A percentile compares a stretch with the other conserved stretches of the same genome.
Evolutionary conservation across 805 yeast genomes (phyloP).

Genomic region (Saccharomyces kudriavzevii): DNA sequence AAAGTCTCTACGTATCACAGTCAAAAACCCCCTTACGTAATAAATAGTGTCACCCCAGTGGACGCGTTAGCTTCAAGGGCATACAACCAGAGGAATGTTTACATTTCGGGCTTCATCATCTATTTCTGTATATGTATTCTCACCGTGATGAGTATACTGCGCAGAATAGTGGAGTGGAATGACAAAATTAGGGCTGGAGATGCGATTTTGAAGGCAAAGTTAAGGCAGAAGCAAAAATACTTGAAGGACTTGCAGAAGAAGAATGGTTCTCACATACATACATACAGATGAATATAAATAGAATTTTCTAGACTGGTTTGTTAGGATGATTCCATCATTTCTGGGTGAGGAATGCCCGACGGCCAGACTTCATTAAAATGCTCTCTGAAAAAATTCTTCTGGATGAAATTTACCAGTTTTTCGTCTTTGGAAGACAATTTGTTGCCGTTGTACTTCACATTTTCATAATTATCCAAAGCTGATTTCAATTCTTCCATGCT

Average conservation of each 20-base stretch:
- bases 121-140: conserved; percentile 47
- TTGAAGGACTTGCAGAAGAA: conserved; percentile 37
- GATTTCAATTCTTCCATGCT: conserved; percentile 50
- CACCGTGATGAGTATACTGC: conserved; percentile 45
- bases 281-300: neutral
- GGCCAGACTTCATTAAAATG: conserved; percentile 64
- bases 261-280: neutral
- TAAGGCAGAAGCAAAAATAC: conserved; percentile 37
- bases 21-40: conserved; percentile 10
- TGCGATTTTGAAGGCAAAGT: conserved; percentile 26
- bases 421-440: conserved; percentile 37
- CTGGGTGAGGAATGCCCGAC: conserved; percentile 33
- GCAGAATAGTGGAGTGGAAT: conserved; percentile 43
- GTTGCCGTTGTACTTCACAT: conserved; percentile 30
- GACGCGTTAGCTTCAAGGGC: conserved; percentile 53
- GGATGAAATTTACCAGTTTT: conserved; percentile 36
- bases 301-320: neutral
- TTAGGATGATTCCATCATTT: neutral
- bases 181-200: neutral
- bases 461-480: conserved; percentile 54
- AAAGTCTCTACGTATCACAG: conserved; percentile 22
- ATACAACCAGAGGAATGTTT: conserved; percentile 55
- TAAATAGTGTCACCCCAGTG: conserved; percentile 31
- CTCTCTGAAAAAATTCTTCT: conserved; percentile 37
- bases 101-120: conserved; percentile 54